A percentile compares a stretch with the other conserved stretches of the same genome.
These are phyloP conservation scores for Penicillium maclennaniae DNA, from an alignment of 495 filamentous ascomycete genomes.

Conservation along the genomic window DNA sequence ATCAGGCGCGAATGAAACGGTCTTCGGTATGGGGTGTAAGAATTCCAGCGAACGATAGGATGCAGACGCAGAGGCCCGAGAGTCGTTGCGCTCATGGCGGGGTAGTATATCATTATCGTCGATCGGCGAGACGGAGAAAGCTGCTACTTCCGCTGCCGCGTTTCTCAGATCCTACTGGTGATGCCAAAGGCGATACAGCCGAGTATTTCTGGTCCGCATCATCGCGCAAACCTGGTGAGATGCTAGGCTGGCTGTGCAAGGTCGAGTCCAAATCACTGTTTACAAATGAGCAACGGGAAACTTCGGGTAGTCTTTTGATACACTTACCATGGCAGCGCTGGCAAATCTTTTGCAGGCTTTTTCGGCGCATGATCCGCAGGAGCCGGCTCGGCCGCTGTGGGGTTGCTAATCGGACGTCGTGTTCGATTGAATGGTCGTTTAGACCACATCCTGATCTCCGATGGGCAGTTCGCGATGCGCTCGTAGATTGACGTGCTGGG, in stretches of 20 bases:
- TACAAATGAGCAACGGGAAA: not conserved
- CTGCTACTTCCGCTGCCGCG: constrained; percentile 34
- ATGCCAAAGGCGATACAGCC: constrained; percentile 47
- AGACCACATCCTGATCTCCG: constrained; percentile 41
- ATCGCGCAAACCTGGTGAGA: not conserved
- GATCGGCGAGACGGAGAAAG: constrained; percentile 46
- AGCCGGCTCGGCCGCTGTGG: constrained; percentile 34
- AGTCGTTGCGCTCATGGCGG: constrained; percentile 7
- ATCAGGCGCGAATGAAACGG: constrained; percentile 9
- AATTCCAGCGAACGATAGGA: constrained; percentile 6
- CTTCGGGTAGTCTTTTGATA: not conserved
- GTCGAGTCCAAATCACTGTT: constrained; percentile 1
- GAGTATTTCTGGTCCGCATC: constrained; percentile 12
- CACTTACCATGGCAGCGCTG: constrained; percentile 41
- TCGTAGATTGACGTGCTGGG: constrained; percentile 1
- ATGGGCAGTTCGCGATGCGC: not conserved
- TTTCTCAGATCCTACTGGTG: constrained; percentile 22
- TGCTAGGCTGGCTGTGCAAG: not conserved
- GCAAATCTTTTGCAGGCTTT: constrained; percentile 30
- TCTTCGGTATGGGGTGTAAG: constrained; percentile 4
- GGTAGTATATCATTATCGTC: constrained; percentile 23
- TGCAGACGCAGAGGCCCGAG: constrained; percentile 4
- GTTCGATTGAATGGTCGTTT: constrained; percentile 39
- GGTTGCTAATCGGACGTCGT: constrained; percentile 43
- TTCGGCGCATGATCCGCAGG: not conserved